A percentile compares a stretch with the other conserved stretches of the same genome.
phyloP scores from a whole-genome alignment of 257 asterid genomes.

The Gentiana macrophylla region DNA sequence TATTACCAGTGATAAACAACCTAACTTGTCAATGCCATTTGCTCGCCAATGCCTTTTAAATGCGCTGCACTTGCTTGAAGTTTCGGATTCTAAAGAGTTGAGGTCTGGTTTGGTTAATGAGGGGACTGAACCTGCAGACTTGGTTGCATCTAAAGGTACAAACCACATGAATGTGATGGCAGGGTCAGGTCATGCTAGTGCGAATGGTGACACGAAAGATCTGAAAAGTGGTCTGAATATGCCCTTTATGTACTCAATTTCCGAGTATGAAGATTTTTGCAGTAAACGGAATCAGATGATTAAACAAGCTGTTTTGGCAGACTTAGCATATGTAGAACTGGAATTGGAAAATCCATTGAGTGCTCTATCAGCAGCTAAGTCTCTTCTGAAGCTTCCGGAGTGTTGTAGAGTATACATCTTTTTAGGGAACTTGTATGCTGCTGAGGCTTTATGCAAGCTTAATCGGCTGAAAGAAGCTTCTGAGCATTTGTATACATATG shows the following conservation, averaged over 20 bases:
- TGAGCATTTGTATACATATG: constrained; percentile 32
- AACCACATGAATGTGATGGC: constrained; percentile 23
- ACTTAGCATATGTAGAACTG: constrained; percentile 66
- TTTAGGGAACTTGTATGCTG: constrained; percentile 59
- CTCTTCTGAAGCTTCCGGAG: constrained; percentile 43
- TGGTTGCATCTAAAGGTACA: constrained; percentile 17
- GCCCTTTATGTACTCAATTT: constrained; percentile 34
- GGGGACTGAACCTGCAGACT: constrained; percentile 33
- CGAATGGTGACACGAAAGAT: constrained; percentile 71
- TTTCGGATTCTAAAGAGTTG: constrained; percentile 29
- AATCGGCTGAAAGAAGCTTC: constrained; percentile 76
- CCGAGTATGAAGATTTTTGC: constrained; percentile 41
- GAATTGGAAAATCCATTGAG: constrained; percentile 55
- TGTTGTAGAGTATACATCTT: constrained; percentile 47
- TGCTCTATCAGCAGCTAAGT: constrained; percentile 49
- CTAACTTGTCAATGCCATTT: constrained; percentile 43
- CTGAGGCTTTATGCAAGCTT: constrained; percentile 82
- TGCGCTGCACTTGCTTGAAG: constrained; percentile 52
- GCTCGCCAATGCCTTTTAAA: constrained; percentile 69
- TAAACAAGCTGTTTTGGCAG: constrained; percentile 61
- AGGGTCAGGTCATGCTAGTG: constrained; percentile 26
- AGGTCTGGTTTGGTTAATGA: constrained; percentile 19
- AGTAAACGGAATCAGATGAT: constrained; percentile 53
- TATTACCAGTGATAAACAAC: constrained; percentile 26
- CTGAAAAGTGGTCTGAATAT: constrained; percentile 42